Conservation (phyloP, 2,329 filamentous ascomycete species). For the Cadophora gregata region DNA sequence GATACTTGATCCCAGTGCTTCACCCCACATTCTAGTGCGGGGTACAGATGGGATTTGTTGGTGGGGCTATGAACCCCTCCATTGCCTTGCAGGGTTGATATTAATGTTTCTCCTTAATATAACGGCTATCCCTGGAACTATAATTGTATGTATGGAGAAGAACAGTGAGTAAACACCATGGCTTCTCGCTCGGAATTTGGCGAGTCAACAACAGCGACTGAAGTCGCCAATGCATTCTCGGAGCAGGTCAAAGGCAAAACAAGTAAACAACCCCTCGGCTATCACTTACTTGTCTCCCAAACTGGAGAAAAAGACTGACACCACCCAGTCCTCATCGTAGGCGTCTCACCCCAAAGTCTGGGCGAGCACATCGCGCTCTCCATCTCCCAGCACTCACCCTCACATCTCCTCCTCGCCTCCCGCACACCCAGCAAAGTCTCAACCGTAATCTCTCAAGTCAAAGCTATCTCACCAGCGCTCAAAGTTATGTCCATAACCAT, state of each 20-base stretch:
- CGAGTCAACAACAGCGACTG: slow-evolving; percentile 45
- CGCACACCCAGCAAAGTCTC: slow-evolving; percentile 31
- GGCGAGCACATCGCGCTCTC: slow-evolving; percentile 28
- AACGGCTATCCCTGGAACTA: not conserved
- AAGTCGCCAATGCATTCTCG: slow-evolving; percentile 43
- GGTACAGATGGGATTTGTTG: not conserved
- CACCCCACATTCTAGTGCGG: slow-evolving; percentile 10
- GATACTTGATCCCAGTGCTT: not conserved
- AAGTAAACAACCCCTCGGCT: slow-evolving; percentile 33
- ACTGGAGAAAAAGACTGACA: no score
- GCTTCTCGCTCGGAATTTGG: slow-evolving; percentile 39
- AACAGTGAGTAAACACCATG: slow-evolving; percentile 17
- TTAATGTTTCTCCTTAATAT: not conserved
- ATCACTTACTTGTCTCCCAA: not conserved
- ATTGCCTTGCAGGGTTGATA: not conserved
- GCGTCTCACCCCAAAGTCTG: slow-evolving; percentile 28
- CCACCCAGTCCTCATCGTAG: slow-evolving; percentile 27
- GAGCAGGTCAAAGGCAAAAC: slow-evolving; percentile 43
- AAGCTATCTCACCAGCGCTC: not conserved
- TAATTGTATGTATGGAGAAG: not conserved
- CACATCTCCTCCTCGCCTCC: slow-evolving; percentile 32
- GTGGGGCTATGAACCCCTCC: slow-evolving; percentile 3
- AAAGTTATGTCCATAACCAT: slow-evolving; percentile 16
- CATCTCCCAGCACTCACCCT: slow-evolving; percentile 35
- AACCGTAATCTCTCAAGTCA: slow-evolving; percentile 24